These are phyloP conservation scores for Cyberlindnera amylophila DNA, from an alignment of 805 yeast species.

Conservation along the genomic window DNA sequence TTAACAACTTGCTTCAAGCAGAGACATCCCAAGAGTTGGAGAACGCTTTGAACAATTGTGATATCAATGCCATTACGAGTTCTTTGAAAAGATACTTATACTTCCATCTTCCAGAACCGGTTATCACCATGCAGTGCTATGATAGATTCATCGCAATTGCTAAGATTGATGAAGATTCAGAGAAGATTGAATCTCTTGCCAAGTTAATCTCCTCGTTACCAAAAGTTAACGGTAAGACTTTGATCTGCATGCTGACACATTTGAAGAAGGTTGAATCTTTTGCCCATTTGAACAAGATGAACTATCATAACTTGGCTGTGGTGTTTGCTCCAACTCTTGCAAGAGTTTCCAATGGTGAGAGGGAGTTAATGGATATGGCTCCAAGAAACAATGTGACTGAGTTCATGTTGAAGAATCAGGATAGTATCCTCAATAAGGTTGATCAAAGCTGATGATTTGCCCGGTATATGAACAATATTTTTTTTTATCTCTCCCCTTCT, in stretches of 20 bases:
- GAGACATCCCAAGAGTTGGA: constrained; percentile 35
- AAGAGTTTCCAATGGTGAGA: constrained; percentile 71
- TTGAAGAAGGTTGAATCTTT: constrained; percentile 53
- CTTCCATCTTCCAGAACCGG: constrained; percentile 71
- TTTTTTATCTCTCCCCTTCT: too few species aligned
- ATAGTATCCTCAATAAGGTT: constrained; percentile 31
- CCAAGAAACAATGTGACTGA: constrained; percentile 76
- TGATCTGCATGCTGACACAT: constrained; percentile 60
- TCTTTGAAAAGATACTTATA: constrained; percentile 85
- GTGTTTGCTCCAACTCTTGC: constrained; percentile 94
- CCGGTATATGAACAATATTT: neutral
- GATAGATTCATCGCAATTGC: constrained; percentile 60
- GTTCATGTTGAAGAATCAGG: constrained; percentile 52
- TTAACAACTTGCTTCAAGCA: constrained; percentile 25
- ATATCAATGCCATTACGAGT: constrained; percentile 82
- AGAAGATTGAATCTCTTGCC: constrained; percentile 38
- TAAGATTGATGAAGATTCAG: constrained; percentile 26
- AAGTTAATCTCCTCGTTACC: constrained; percentile 56
- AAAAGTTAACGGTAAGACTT: constrained; percentile 55
- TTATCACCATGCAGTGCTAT: constrained; percentile 68
- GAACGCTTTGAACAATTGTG: constrained; percentile 43
- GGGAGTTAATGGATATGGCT: constrained; percentile 83
- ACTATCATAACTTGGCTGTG: constrained; percentile 72
- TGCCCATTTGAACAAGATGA: constrained; percentile 71
- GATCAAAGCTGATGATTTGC: neutral